Evolutionary conservation across 352 stramenopile species (phyloP), one percentile per base, ranked within the genome.

Genomic region (Phytopythium chamaehyphon): DNA sequence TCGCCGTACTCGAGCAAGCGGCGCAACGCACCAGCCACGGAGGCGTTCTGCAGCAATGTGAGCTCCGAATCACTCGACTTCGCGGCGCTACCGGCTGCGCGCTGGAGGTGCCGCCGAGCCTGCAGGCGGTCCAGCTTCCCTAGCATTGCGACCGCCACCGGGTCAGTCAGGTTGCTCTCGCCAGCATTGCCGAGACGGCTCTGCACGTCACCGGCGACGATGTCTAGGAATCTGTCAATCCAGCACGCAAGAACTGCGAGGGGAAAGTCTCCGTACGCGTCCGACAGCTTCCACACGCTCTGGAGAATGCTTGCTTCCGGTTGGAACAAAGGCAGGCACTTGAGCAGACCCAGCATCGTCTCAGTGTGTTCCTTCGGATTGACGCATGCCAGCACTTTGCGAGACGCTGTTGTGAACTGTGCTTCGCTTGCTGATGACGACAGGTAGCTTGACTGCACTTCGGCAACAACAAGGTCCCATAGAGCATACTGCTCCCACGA

Each of bases 401-500:
- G 73, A 26, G 76, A 66, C 0, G 83, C 81, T n/a, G 71, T 75
- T 62, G 90, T 81, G 26, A 90, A 67, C 26, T 69, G 60, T 51
- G 79, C 88, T 24, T 83, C 65, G 8, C 71, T 64, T 12, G 71
- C 52, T 26, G 51, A 24, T 31, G 28, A 51, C 6, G 66, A 72
- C 11, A 45, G 55, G 23, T 50, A 39, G 31, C 40, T 51, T 7
- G 66, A 64, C 42, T 90, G 77, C 7, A 84, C 71, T 50, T 93
- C 83, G 0, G 73, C 65, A 0, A 89, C 52, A 6, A 92, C 70
- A 14, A 93, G 64, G 56, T 93, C 83, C 83, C 83, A 93, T 52
- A 90, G 66, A 1, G 71, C 73, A 40, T 76, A 87, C 57, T 93
- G 83, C 47, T 93, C 81, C 81, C 81, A 93, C 16, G 83, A 91